phyloP scores from a whole-genome alignment of 1,284 basidiomycete genomes.

The Omphalotus olearius region DNA sequence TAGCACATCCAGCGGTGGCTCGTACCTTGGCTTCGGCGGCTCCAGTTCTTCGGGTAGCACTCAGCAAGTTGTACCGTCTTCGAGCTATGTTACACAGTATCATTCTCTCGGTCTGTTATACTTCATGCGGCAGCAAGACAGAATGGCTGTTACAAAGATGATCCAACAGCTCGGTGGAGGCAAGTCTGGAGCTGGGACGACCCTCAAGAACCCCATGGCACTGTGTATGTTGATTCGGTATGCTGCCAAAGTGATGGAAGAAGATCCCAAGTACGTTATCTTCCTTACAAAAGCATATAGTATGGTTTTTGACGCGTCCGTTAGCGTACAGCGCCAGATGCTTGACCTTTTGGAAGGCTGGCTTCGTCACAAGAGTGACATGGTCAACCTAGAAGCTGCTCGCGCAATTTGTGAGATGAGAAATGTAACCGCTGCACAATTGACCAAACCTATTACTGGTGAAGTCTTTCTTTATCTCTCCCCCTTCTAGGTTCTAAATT shows the following conservation, averaged over 20 bases:
- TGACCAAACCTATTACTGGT: conserved; percentile 88
- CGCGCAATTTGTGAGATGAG: conserved; percentile 97
- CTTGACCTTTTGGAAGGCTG: conserved; percentile 93
- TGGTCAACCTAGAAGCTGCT: conserved; percentile 99
- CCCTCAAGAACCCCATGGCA: conserved; percentile 96
- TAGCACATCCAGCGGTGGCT: conserved; percentile 44
- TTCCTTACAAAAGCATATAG: conserved; percentile 2
- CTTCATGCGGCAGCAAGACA: conserved; percentile 93
- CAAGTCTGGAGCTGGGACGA: conserved; percentile 78
- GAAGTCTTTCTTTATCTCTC: conserved; percentile 23
- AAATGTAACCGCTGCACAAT: conserved; percentile 71
- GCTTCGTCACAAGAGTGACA: conserved; percentile 98
- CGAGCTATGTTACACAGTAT: conserved; percentile 95
- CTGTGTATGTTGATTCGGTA: conserved; percentile 98
- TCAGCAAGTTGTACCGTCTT: conserved; percentile 79
- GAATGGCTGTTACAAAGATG: conserved; percentile 99
- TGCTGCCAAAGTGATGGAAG: conserved; percentile 96
- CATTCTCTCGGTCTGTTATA: conserved; percentile 95
- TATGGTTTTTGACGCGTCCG: no score
- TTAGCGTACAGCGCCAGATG: conserved; percentile 87
- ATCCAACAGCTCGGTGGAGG: conserved; percentile 94
- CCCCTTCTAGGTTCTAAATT: background rate
- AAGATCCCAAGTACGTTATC: conserved; percentile 86
- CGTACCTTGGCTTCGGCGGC: conserved; percentile 70
- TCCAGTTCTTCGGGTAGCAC: conserved; percentile 47